Evolutionary conservation across 345 rosid species (phyloP).

Genomic region (Tarenaya hassleriana): DNA sequence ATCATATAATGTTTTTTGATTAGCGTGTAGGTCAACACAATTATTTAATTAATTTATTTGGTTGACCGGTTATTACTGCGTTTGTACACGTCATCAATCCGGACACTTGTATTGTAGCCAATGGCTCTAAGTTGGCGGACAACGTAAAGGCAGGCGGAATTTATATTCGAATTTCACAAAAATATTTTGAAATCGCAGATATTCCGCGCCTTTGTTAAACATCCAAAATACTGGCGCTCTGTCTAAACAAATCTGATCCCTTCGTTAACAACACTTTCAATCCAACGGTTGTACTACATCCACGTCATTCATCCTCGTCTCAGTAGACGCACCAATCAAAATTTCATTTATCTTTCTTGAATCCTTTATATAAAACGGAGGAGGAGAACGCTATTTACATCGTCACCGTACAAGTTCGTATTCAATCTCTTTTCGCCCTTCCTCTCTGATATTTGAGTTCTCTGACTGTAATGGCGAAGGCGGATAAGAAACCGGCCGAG

Average conservation of each 20-base stretch:
- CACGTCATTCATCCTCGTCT: slow-evolving; percentile 20
- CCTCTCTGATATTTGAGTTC: background rate
- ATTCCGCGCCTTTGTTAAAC: background rate
- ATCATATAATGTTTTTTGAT: no score
- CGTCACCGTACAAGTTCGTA: background rate
- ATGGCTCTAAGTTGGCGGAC: no score
- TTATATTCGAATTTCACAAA: background rate
- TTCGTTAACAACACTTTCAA: slow-evolving; percentile 1
- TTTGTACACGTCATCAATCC: no score
- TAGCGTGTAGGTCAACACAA: no score
- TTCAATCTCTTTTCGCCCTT: no score
- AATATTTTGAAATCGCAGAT: background rate
- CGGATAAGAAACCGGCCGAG: no score
- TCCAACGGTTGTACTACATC: background rate
- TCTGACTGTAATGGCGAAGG: slow-evolving; percentile 17
- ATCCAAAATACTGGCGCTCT: background rate
- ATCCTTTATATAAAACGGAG: slow-evolving; percentile 10
- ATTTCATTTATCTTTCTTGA: background rate
- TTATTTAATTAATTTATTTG: no score
- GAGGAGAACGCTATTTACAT: background rate
- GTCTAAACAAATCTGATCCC: slow-evolving; percentile 14
- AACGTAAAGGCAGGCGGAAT: no score
- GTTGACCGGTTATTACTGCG: no score
- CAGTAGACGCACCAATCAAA: slow-evolving; percentile 7
- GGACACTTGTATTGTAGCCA: no score